These are phyloP conservation scores for Solanum sejunctum DNA, from an alignment of 257 asterid genomes.

Conservation along the genomic window DNA sequence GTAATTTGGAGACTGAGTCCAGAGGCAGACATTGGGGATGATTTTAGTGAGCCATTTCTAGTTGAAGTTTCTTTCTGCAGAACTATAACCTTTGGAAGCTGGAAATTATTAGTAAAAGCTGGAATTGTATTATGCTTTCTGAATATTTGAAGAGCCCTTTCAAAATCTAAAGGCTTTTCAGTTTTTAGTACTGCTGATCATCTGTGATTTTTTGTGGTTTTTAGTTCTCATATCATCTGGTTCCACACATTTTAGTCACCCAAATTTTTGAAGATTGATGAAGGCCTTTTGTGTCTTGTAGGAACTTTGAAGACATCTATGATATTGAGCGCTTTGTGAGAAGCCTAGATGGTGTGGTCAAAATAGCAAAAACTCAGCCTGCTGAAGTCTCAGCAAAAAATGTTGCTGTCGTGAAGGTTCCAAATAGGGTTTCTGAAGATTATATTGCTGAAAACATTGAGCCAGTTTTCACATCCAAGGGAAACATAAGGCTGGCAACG, in stretches of 20 bases:
- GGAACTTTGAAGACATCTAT: conserved; percentile 64
- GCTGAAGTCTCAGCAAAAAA: conserved; percentile 42
- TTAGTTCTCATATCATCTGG: neutral
- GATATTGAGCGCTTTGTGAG: conserved; percentile 45
- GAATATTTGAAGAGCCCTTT: neutral
- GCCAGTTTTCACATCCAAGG: conserved; percentile 60
- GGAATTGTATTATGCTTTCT: neutral
- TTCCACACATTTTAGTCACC: neutral
- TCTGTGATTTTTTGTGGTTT: neutral
- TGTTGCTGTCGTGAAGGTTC: conserved; percentile 78
- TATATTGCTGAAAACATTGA: conserved; percentile 63
- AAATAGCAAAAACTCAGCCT: conserved; percentile 55
- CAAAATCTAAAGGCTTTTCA: neutral
- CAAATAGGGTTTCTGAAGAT: conserved; percentile 70
- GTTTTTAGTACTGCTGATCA: neutral
- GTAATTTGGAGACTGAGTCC: neutral
- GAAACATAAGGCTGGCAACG: conserved; percentile 71
- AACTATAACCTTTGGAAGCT: neutral
- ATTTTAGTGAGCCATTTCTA: neutral
- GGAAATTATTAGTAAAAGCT: neutral
- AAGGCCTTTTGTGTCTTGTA: conserved; percentile 14
- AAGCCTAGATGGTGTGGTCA: conserved; percentile 71
- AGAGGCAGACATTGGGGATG: neutral
- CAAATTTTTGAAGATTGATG: neutral
- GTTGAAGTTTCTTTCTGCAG: neutral